Conservation (phyloP, 148 eudicot genomes). For the Talinum fruticosum region DNA sequence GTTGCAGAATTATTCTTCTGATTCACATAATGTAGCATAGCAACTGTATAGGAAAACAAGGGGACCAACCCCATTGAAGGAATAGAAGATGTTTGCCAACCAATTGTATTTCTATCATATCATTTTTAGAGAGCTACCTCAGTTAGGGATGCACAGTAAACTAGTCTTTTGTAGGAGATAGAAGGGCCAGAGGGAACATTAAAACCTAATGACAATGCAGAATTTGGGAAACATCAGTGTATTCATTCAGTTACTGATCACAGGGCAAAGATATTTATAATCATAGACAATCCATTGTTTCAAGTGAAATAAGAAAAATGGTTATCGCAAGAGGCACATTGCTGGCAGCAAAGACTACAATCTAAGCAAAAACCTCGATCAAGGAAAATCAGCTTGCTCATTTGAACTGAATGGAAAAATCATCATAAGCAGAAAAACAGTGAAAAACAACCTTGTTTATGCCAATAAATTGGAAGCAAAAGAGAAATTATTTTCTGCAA, state of each 20-base stretch:
- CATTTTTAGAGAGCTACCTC: not conserved
- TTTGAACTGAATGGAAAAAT: not conserved
- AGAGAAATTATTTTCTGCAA: too few species aligned
- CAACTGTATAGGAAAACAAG: conserved; percentile 1
- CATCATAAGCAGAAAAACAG: not conserved
- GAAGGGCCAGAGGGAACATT: not conserved
- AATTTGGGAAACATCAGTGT: not conserved
- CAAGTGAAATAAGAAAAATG: not conserved
- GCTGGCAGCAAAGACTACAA: not conserved
- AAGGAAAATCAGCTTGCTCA: too few species aligned
- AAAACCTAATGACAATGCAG: not conserved
- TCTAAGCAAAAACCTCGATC: not conserved
- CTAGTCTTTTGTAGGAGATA: not conserved
- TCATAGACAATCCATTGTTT: not conserved
- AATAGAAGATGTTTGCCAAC: not conserved
- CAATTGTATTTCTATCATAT: not conserved
- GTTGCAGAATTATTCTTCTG: not conserved
- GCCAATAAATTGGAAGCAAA: not conserved
- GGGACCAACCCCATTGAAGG: conserved; percentile 10
- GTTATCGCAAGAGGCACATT: not conserved
- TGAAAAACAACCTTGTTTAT: not conserved
- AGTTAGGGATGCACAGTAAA: not conserved
- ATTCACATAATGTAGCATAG: not conserved
- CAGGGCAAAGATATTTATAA: too few species aligned
- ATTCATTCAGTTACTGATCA: not conserved